These are phyloP conservation scores for Diutina catenulata DNA, from an alignment of 1,139 yeast genomes.

Conservation along the genomic window DNA sequence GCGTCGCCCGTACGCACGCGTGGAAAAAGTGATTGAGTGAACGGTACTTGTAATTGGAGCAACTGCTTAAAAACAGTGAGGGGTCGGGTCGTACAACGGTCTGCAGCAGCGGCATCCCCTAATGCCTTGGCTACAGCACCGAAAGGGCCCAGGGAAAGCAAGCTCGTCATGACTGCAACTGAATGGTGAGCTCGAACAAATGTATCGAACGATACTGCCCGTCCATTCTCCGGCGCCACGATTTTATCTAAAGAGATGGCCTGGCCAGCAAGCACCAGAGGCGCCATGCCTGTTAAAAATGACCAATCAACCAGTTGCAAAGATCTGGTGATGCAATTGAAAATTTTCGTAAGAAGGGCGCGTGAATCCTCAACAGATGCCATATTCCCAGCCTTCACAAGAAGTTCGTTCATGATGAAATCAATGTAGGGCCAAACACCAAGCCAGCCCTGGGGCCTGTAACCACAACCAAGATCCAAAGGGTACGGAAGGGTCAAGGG, in stretches of 20 bases:
- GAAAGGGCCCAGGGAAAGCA: slow-evolving; percentile 35
- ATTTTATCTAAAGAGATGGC: background rate
- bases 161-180: slow-evolving; percentile 45
- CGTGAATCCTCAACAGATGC: background rate
- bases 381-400: slow-evolving; percentile 27
- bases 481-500: slow-evolving; percentile 34
- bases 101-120: slow-evolving; percentile 15
- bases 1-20: slow-evolving; percentile 13
- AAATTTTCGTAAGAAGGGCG: too few relatives aligned
- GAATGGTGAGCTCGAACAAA: slow-evolving; percentile 56
- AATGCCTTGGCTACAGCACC: slow-evolving; percentile 10
- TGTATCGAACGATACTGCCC: slow-evolving; percentile 5
- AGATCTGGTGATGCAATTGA: slow-evolving; percentile 39
- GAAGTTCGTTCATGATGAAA: slow-evolving; percentile 53
- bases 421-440: slow-evolving; percentile 82
- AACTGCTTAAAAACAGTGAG: slow-evolving; percentile 38
- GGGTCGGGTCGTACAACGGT: too few relatives aligned
- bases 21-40: slow-evolving; percentile 17
- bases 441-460: slow-evolving; percentile 34
- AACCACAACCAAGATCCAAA: slow-evolving; percentile 45
- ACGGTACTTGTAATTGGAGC: slow-evolving; percentile 41
- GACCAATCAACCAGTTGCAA: slow-evolving; percentile 53
- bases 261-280: slow-evolving; percentile 9
- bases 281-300: slow-evolving; percentile 32
- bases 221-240: background rate